Conservation (phyloP, 768 basidiomycete species). For the Tylopilus subfusipes region DNA sequence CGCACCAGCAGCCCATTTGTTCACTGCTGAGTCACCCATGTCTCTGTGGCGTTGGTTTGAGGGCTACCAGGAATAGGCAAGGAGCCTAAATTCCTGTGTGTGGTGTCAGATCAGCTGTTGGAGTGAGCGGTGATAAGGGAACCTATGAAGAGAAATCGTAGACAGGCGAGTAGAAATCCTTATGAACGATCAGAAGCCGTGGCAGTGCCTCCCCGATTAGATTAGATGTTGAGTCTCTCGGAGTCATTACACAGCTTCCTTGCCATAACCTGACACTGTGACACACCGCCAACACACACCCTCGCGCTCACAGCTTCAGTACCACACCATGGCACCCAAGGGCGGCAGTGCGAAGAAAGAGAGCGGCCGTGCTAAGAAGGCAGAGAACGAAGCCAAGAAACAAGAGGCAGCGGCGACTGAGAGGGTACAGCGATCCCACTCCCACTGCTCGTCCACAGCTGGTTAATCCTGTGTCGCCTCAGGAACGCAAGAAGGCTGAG, state of each 20-base stretch:
- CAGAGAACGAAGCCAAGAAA: conserved; percentile 86
- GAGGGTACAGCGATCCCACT: conserved; percentile 41
- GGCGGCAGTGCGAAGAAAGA: conserved; percentile 92
- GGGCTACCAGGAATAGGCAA: not conserved
- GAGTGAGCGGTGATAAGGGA: not conserved
- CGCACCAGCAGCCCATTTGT: conserved; percentile 35
- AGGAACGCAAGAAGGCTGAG: conserved; percentile 72
- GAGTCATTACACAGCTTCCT: conserved; percentile 19
- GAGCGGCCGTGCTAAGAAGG: conserved; percentile 84
- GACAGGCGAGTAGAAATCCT: not conserved
- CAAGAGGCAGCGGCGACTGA: conserved; percentile 56
- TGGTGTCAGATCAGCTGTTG: not conserved
- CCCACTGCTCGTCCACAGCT: not conserved
- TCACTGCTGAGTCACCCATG: conserved; percentile 30
- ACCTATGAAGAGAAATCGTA: not conserved
- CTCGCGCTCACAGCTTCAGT: conserved; percentile 3
- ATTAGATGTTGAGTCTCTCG: conserved; percentile 16
- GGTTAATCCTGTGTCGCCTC: conserved; percentile 4
- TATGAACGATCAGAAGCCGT: conserved; percentile 14
- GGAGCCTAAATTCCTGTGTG: not conserved
- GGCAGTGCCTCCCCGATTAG: conserved; percentile 27
- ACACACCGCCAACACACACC: conserved; percentile 1
- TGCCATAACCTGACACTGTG: not conserved
- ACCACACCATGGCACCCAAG: conserved; percentile 70
- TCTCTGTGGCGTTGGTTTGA: conserved; percentile 1